Evolutionary conservation across 2,329 filamentous ascomycete genomes (phyloP).

Genomic region (Aspergillus unguis): DNA sequence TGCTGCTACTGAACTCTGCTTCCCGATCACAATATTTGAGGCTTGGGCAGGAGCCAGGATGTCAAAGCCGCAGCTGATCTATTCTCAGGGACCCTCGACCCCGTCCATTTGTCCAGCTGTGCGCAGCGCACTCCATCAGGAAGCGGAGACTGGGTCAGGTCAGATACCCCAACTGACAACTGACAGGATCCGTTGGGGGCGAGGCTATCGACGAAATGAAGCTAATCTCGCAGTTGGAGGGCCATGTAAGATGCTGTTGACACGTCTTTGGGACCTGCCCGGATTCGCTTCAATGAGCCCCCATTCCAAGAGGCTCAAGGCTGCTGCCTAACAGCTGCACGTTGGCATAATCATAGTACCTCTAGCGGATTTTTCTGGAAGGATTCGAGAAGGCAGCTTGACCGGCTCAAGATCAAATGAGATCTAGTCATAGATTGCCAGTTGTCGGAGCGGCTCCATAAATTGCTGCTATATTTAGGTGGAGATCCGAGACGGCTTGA

Average conservation of each 20-base stretch:
- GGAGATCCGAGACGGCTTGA: constrained; percentile 14
- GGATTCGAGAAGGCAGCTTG: constrained; percentile 30
- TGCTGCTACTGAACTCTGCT: no score
- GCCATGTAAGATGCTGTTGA: neutral
- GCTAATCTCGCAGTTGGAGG: no score
- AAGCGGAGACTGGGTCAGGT: constrained; percentile 1
- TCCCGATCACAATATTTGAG: no score
- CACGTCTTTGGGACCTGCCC: neutral
- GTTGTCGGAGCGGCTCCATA: constrained; percentile 11
- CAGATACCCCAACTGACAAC: no score
- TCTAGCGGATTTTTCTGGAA: constrained; percentile 20
- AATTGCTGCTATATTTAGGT: constrained; percentile 26
- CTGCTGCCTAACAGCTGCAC: neutral
- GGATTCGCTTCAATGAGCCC: no score
- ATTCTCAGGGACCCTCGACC: no score
- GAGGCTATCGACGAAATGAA: no score
- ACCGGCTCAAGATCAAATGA: constrained; percentile 7
- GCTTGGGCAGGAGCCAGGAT: neutral
- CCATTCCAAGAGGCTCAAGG: neutral
- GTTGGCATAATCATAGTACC: neutral
- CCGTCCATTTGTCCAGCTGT: neutral
- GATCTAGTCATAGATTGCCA: neutral
- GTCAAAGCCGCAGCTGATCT: no score
- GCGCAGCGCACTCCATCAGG: neutral
- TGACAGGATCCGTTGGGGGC: no score